Evolutionary conservation across 805 yeast species (phyloP).

Genomic region (Kuraishia hungarica): DNA sequence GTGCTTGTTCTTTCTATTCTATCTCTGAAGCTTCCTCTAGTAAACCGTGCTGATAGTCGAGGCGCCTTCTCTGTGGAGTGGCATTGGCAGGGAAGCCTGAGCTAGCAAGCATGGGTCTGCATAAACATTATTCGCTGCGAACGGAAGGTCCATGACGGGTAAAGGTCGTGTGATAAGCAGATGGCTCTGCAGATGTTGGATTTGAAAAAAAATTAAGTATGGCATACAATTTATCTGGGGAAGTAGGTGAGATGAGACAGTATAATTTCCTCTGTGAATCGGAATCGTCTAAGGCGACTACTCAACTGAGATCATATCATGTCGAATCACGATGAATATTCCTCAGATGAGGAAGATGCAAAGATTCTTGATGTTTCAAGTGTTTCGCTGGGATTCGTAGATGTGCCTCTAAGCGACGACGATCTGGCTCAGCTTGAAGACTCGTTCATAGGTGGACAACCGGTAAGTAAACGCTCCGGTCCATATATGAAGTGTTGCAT

Average conservation of each 20-base stretch:
- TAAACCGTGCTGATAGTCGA: too few relatives aligned
- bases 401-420: slow-evolving; percentile 43
- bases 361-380: neutral
- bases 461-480: slow-evolving; percentile 20
- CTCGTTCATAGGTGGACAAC: slow-evolving; percentile 75
- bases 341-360: neutral
- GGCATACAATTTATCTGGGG: neutral
- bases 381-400: slow-evolving; percentile 48
- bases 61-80: too few relatives aligned
- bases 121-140: neutral
- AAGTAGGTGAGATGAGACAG: neutral
- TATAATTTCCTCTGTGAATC: neutral
- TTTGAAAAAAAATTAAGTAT: neutral
- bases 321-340: neutral
- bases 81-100: too few relatives aligned
- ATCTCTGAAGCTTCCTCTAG: too few relatives aligned
- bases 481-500: neutral
- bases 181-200: neutral
- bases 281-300: neutral
- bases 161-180: neutral
- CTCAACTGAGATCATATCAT: neutral
- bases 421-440: slow-evolving; percentile 46
- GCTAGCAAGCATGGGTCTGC: too few relatives aligned
- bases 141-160: neutral
- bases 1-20: too few relatives aligned